Conservation (phyloP, 2,329 filamentous ascomycete species). For the Zymoseptoria crescenta region DNA sequence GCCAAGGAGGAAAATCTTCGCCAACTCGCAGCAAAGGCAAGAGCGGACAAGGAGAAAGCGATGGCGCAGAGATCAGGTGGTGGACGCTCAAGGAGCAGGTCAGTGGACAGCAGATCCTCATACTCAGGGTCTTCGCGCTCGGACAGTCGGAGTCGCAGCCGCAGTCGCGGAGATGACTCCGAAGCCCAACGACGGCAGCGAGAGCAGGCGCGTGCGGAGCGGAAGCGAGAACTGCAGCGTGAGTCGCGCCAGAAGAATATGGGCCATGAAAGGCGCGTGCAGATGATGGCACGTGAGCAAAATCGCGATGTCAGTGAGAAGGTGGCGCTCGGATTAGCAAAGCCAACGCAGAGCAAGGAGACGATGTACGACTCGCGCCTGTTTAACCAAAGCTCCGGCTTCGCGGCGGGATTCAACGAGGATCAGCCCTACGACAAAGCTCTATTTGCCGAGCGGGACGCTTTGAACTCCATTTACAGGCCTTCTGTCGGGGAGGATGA, state of each 20-base stretch:
- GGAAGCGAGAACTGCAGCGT: conserved; percentile 72
- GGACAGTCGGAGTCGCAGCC: conserved; percentile 15
- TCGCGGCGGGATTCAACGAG: conserved; percentile 85
- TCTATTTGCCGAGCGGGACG: conserved; percentile 90
- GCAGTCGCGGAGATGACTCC: conserved; percentile 54
- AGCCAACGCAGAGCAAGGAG: conserved; percentile 85
- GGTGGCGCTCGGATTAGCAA: conserved; percentile 86
- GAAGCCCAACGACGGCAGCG: conserved; percentile 51
- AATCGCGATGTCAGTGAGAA: conserved; percentile 97
- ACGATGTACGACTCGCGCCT: conserved; percentile 95
- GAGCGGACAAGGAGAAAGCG: conserved; percentile 56
- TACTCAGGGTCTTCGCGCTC: conserved; percentile 29
- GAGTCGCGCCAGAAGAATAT: conserved; percentile 90
- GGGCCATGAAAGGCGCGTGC: conserved; percentile 84
- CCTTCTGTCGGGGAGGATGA: conserved; percentile 64
- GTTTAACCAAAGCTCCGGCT: conserved; percentile 89
- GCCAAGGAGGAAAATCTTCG: conserved; percentile 91
- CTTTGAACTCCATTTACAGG: conserved; percentile 87
- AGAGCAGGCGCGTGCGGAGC: conserved; percentile 68
- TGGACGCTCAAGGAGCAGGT: conserved; percentile 25
- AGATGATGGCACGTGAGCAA: conserved; percentile 90
- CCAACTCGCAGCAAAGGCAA: conserved; percentile 79
- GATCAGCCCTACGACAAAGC: conserved; percentile 97
- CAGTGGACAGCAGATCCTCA: conserved; percentile 29
- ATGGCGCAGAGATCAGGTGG: conserved; percentile 38